Evolutionary conservation across 192 early-diverging fungal genomes (phyloP).

Genomic region (Chytriomyces sp.): DNA sequence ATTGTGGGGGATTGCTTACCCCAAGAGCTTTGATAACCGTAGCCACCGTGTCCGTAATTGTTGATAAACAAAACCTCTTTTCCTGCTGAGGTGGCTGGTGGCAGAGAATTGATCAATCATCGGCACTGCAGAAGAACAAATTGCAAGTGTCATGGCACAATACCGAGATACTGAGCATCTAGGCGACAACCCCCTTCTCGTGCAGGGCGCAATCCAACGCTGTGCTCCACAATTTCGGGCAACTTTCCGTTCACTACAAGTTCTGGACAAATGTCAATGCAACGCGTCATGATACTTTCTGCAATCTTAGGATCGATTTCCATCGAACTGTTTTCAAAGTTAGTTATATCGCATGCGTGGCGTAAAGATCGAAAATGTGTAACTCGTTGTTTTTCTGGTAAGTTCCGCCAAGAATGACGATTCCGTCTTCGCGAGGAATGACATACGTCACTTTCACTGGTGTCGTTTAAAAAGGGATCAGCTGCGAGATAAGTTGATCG

Average conservation of each 20-base stretch:
- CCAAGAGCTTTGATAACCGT: conserved; percentile 46
- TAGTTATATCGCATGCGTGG: too few species aligned
- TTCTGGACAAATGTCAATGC: conserved; percentile 52
- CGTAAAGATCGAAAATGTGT: too few species aligned
- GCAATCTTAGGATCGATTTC: conserved; percentile 42
- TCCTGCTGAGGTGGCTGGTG: conserved; percentile 27
- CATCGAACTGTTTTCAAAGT: conserved; percentile 21
- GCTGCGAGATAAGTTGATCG: not conserved
- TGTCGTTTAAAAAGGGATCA: not conserved
- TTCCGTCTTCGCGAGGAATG: conserved; percentile 81
- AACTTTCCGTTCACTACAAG: conserved; percentile 50
- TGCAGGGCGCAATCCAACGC: conserved; percentile 55
- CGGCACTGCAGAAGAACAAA: not conserved
- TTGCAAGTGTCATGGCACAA: not conserved
- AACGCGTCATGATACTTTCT: conserved; percentile 47
- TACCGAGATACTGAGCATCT: conserved; percentile 38
- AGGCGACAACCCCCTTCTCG: conserved; percentile 51
- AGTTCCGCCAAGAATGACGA: conserved; percentile 79
- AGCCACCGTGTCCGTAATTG: conserved; percentile 58
- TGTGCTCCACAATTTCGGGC: conserved; percentile 46
- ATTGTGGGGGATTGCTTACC: conserved; percentile 15
- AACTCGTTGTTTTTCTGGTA: conserved; percentile 48
- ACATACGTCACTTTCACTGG: conserved; percentile 68
- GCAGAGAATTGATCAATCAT: not conserved
- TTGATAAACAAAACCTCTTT: conserved; percentile 46